Conservation (phyloP, 2,329 filamentous ascomycete species). For the Ophiocordyceps unilateralis region DNA sequence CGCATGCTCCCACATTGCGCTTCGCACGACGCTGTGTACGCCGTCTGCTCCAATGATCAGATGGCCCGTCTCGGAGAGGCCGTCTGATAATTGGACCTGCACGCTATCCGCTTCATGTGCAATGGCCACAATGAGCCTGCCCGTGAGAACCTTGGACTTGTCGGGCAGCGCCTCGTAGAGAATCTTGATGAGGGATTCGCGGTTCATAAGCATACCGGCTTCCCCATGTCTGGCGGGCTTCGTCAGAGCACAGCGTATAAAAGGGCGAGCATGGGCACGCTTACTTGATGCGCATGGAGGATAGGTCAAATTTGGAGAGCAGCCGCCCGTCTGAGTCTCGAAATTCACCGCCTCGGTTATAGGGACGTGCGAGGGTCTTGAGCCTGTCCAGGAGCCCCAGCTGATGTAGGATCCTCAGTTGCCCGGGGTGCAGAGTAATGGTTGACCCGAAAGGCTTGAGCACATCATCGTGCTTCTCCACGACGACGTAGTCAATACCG, state of each 20-base stretch:
- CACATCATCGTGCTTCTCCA: slow-evolving; percentile 8
- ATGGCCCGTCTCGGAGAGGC: slow-evolving; percentile 15
- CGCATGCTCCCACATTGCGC: slow-evolving; percentile 9
- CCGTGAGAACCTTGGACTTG: slow-evolving; percentile 1
- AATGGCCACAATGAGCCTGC: background rate
- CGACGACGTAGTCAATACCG: slow-evolving; percentile 12
- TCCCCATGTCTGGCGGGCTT: background rate
- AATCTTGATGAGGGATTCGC: slow-evolving; percentile 1
- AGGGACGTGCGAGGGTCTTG: background rate
- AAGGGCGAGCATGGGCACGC: background rate
- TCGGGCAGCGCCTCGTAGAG: slow-evolving; percentile 4
- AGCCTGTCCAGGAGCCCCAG: slow-evolving; percentile 4
- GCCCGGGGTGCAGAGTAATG: slow-evolving; percentile 10
- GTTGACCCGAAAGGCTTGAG: slow-evolving; percentile 6
- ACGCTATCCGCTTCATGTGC: slow-evolving; percentile 7
- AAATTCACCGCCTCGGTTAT: too few species aligned
- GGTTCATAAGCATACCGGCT: background rate
- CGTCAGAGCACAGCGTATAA: background rate
- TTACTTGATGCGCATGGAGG: background rate
- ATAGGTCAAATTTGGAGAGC: background rate
- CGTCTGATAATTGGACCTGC: slow-evolving; percentile 15
- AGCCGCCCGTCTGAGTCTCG: background rate
- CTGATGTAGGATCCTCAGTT: slow-evolving; percentile 11
- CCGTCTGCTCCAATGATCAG: slow-evolving; percentile 25
- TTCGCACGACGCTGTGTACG: slow-evolving; percentile 15